Base-by-base conservation (phyloP, 2,329 filamentous ascomycete genomes). In the Pestalotiopsis sp. region DNA sequence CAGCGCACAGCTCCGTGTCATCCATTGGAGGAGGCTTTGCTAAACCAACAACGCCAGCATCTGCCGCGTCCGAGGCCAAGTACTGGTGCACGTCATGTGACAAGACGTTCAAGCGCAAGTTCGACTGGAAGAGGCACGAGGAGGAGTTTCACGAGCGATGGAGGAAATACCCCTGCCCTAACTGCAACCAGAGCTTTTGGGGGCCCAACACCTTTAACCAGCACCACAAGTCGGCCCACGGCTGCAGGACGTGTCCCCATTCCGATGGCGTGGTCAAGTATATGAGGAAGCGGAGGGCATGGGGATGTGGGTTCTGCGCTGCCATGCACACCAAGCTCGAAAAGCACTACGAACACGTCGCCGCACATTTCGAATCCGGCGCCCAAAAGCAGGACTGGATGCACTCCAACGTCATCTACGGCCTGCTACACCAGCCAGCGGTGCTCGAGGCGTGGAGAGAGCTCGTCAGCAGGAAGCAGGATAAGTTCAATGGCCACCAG, bases 61-160 rank as follows among this genome's bases (percentile, higher is more conserved):
- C 71, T 6, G 61, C 72, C 63, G 71, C 59, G 27, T 62, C 68
- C 40, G 76, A 77, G 31, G 73, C 75, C 52, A 77, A 75, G 66
- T 78, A 77, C 70, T 80, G 74, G 78, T 85, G 82, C 72, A 84
- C 82, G 1, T 82, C 82, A 41, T 84, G 84, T 78, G 89, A 91
- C 76, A 90, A 90, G 63, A 89, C 88, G 60, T 90, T 91, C 75
- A 89, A 90, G 80, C 85, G 89, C 72, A 91, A 91, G 76, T 90
- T 90, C 71, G 89, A 91, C 77, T 92, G 87, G 90, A 91, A 91
- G 78, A 85, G 88, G 40, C 90, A 92, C 78, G 89, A 92, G 76
- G 89, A 91, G 73, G 89, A 91, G 78, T 91, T 91, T 74, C 89
- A 91, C 78, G 89, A 91, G 81, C 87, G 90, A 67, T 88, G 88